Evolutionary conservation across 1,139 yeast species (phyloP).

Genomic region (Geotrichum phurueaensis): DNA sequence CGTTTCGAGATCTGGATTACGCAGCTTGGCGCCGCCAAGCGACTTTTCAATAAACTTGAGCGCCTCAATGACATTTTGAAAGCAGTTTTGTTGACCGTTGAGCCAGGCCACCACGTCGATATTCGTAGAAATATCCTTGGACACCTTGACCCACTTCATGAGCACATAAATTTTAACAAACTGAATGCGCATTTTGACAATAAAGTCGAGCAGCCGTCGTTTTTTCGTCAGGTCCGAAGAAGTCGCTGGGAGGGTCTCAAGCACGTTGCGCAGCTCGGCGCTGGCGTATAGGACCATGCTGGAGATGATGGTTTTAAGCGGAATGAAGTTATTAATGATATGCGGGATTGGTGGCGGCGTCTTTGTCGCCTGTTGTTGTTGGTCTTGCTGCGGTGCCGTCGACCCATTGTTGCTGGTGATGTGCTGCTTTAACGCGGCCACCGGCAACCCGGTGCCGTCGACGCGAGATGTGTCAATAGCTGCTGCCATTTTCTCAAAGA

Average conservation of each 20-base stretch:
- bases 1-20: conserved; percentile 82
- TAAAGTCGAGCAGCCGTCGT: conserved; percentile 57
- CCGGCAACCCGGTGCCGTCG: conserved; percentile 1
- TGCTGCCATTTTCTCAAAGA: conserved; percentile 11
- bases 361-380: conserved; percentile 6
- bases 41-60: conserved; percentile 57
- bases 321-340: conserved; percentile 62
- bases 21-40: conserved; percentile 75
- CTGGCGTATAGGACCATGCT: conserved; percentile 59
- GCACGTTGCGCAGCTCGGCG: conserved; percentile 54
- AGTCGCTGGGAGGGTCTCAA: conserved; percentile 54
- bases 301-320: conserved; percentile 53
- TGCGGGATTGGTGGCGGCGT: conserved; percentile 59
- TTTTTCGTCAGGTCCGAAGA: conserved; percentile 59
- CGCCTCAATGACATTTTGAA: conserved; percentile 57
- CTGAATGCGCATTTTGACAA: conserved; percentile 71
- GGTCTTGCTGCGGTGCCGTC: not conserved
- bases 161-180: conserved; percentile 77
- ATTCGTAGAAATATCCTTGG: conserved; percentile 62
- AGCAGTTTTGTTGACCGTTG: conserved; percentile 69
- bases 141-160: conserved; percentile 76
- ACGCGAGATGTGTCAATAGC: conserved; percentile 9
- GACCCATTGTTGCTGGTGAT: not conserved
- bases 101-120: conserved; percentile 87
- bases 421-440: conserved; percentile 7